Conservation (phyloP, 179 eudicot genomes). For the Amaranthus tricolor region DNA sequence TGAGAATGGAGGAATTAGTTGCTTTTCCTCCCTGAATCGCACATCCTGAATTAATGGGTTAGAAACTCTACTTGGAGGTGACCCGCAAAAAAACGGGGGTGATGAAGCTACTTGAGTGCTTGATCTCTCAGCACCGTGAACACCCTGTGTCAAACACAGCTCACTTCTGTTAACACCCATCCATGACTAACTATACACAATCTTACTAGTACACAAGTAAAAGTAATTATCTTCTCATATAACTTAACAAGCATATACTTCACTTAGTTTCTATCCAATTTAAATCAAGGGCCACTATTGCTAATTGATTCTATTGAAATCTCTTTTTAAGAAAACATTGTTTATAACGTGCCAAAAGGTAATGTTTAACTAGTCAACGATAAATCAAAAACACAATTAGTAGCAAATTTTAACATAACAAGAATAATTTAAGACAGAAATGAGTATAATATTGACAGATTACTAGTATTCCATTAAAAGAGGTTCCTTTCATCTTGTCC, state of each 20-base stretch:
- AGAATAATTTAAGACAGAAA: neutral
- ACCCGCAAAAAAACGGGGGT: slow-evolving; percentile 83
- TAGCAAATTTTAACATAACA: slow-evolving; percentile 14
- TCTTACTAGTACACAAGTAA: neutral
- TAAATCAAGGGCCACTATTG: slow-evolving; percentile 5
- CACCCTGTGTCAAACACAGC: slow-evolving; percentile 34
- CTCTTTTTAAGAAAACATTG: slow-evolving; percentile 7
- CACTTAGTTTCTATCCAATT: neutral
- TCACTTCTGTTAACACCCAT: neutral
- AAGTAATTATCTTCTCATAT: neutral
- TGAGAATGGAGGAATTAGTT: slow-evolving; percentile 39
- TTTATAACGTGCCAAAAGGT: neutral
- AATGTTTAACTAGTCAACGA: slow-evolving; percentile 15
- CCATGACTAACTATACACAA: neutral
- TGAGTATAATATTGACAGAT: neutral
- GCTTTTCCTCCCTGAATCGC: slow-evolving; percentile 62
- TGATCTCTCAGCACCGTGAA: slow-evolving; percentile 47
- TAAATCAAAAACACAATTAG: slow-evolving; percentile 10
- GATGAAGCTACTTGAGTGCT: slow-evolving; percentile 57
- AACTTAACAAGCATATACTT: neutral
- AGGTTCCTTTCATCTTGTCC: neutral
- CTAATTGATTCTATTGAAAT: neutral
- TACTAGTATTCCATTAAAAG: neutral
- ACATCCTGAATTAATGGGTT: slow-evolving; percentile 82
- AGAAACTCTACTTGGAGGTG: slow-evolving; percentile 85